phyloP scores from a whole-genome alignment of 1,284 basidiomycete genomes.

The Caloboletus inedulis region DNA sequence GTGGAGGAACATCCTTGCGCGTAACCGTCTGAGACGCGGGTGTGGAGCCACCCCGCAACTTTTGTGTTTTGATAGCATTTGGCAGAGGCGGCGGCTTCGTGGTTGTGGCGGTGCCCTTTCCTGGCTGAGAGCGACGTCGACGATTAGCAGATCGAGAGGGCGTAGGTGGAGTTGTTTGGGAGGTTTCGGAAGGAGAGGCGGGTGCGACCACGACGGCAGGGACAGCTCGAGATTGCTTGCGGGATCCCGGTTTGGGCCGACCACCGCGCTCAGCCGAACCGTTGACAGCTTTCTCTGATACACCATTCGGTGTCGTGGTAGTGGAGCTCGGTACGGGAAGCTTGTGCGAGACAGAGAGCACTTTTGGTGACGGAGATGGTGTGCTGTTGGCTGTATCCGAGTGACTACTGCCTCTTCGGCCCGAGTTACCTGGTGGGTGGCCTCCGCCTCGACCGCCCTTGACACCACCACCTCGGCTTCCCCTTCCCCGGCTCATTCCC shows the following conservation, averaged over 20 bases:
- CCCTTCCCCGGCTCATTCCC: conserved; percentile 34
- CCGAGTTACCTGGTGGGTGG: conserved; percentile 27
- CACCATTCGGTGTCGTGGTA: conserved; percentile 9
- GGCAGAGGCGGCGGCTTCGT: conserved; percentile 16
- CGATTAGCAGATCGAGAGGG: conserved; percentile 39
- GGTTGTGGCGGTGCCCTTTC: conserved; percentile 15
- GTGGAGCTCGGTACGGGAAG: conserved; percentile 10
- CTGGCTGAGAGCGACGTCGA: conserved; percentile 38
- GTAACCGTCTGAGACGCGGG: conserved; percentile 35
- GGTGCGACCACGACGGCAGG: conserved; percentile 34
- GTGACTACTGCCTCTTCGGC: conserved; percentile 27
- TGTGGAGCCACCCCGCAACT: conserved; percentile 17
- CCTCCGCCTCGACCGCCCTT: conserved; percentile 30
- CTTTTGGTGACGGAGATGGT: conserved; percentile 24
- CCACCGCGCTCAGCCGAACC: conserved; percentile 26
- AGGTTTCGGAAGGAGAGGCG: conserved; percentile 28
- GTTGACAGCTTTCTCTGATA: conserved; percentile 18
- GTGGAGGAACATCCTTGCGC: conserved; percentile 59
- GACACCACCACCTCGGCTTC: conserved; percentile 32
- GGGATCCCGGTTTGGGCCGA: conserved; percentile 36
- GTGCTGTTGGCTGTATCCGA: conserved; percentile 21
- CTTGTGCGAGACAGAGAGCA: conserved; percentile 19
- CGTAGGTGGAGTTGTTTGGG: conserved; percentile 32
- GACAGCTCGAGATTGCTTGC: conserved; percentile 35
- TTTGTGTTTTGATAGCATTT: conserved; percentile 23